Conservation (phyloP, 2,329 filamentous ascomycete genomes). For the Thermoascus crustaceus region DNA sequence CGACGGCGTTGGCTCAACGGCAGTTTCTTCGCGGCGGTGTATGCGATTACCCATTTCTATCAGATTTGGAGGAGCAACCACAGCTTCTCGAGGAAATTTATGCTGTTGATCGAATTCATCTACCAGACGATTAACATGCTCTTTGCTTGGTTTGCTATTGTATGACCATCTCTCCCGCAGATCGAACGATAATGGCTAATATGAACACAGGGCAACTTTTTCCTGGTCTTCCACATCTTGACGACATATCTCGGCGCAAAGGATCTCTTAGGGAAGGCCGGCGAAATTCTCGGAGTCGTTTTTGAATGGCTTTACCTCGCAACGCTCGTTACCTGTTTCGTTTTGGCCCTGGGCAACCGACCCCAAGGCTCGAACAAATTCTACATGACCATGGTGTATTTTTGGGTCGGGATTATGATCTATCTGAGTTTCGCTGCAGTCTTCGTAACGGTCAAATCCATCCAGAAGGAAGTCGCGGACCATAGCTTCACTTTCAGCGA, state of each 20-base stretch:
- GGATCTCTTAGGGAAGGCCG: conserved; percentile 64
- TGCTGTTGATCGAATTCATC: conserved; percentile 84
- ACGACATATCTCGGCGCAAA: conserved; percentile 70
- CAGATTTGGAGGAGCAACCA: conserved; percentile 93
- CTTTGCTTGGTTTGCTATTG: conserved; percentile 96
- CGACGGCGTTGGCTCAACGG: conserved; percentile 96
- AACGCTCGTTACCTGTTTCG: conserved; percentile 87
- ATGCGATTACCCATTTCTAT: conserved; percentile 89
- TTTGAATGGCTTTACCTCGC: conserved; percentile 96
- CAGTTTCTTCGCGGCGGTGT: conserved; percentile 95
- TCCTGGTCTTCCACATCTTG: conserved; percentile 95
- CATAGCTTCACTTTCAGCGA: conserved; percentile 59
- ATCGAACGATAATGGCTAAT: conserved; percentile 6
- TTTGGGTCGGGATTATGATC: conserved; percentile 93
- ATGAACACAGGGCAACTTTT: conserved; percentile 69
- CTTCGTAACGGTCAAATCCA: conserved; percentile 84
- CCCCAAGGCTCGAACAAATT: conserved; percentile 88
- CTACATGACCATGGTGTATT: conserved; percentile 96
- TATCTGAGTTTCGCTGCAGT: conserved; percentile 93
- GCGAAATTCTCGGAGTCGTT: conserved; percentile 73
- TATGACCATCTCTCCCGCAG: conserved; percentile 14
- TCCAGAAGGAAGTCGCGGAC: conserved; percentile 60
- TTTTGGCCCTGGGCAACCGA: conserved; percentile 86
- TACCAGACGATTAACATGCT: conserved; percentile 96
- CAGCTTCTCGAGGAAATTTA: conserved; percentile 74